Percentiles rank a stretch among this genome's conserved stretches.
Evolutionary conservation across 306 rosid species (phyloP).

Genomic region (Casuarina glauca): DNA sequence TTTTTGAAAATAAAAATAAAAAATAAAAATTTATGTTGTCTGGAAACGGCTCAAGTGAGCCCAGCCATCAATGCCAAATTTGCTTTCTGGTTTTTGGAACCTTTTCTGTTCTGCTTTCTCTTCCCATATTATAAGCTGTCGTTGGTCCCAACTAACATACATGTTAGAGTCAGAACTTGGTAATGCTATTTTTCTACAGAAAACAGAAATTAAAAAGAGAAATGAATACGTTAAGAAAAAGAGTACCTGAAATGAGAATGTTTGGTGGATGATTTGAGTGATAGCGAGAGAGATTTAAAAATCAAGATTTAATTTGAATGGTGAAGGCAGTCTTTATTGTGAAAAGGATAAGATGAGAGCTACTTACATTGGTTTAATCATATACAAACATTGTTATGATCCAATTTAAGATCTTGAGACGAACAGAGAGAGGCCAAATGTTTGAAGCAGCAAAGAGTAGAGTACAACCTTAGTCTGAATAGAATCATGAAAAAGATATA

Average conservation of each 20-base stretch:
- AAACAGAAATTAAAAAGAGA: neutral
- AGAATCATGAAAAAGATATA: neutral
- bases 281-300: neutral
- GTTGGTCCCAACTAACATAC: neutral
- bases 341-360: neutral
- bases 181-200: neutral
- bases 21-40: too few relatives aligned
- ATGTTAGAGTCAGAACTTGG: neutral
- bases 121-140: neutral
- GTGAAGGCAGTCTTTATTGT: neutral
- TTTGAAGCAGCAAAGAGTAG: neutral
- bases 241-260: neutral
- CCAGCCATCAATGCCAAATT: too few relatives aligned
- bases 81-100: too few relatives aligned
- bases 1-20: too few relatives aligned
- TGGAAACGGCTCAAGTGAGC: too few relatives aligned
- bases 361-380: neutral
- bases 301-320: neutral
- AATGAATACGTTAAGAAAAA: neutral
- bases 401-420: neutral
- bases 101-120: too few relatives aligned
- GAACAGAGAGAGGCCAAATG: neutral
- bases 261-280: neutral
- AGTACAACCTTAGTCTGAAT: neutral
- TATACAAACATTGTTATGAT: neutral